These are phyloP conservation scores for Mycena sanguinolenta DNA, from an alignment of 768 basidiomycete species.

Conservation along the genomic window DNA sequence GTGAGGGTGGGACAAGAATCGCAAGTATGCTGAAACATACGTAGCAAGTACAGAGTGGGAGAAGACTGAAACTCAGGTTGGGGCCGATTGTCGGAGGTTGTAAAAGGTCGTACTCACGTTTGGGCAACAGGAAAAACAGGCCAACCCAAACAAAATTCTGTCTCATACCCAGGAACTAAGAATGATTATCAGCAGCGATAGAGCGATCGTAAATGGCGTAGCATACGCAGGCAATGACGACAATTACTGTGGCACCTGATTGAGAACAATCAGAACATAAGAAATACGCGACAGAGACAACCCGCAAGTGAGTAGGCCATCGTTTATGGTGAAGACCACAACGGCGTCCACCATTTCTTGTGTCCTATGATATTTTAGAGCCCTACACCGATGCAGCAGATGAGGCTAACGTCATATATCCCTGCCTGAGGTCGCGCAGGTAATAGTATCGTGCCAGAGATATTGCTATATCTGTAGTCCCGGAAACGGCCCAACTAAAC, in stretches of 20 bases:
- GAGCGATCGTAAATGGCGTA: not conserved
- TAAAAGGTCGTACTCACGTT: slow-evolving; percentile 2
- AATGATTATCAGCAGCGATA: no score
- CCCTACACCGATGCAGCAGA: slow-evolving; percentile 22
- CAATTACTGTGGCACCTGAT: slow-evolving; percentile 14
- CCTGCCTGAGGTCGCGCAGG: no score
- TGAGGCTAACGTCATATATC: no score
- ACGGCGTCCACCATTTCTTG: slow-evolving; percentile 26
- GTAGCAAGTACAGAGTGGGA: slow-evolving; percentile 29
- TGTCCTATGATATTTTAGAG: no score
- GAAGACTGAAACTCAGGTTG: slow-evolving; percentile 3
- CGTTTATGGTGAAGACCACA: slow-evolving; percentile 24
- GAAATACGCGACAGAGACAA: not conserved
- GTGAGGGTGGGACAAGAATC: no score
- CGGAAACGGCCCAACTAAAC: slow-evolving; percentile 13
- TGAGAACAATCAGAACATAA: no score
- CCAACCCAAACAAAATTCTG: slow-evolving; percentile 17
- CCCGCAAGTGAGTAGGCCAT: slow-evolving; percentile 19
- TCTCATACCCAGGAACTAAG: slow-evolving; percentile 13
- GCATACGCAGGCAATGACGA: slow-evolving; percentile 20
- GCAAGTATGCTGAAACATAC: not conserved
- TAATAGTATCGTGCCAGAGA: slow-evolving; percentile 29
- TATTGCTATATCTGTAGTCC: slow-evolving; percentile 21
- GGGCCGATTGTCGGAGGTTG: no score
- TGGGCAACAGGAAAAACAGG: slow-evolving; percentile 19